phyloP scores from a whole-genome alignment of 2,329 filamentous ascomycete species.

The Venturiaceae sp. region DNA sequence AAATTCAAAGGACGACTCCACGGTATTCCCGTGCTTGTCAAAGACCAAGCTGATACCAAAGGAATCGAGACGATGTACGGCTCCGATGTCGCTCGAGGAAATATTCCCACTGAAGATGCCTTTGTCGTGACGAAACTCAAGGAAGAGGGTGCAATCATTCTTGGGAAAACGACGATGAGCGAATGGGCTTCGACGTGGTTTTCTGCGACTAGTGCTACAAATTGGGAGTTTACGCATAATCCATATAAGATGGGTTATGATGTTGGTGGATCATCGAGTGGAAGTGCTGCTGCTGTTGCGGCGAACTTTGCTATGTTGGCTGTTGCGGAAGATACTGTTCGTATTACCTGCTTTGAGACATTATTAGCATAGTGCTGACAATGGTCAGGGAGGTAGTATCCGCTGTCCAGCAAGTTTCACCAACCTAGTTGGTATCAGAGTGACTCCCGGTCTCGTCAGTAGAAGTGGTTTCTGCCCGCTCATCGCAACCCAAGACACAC shows the following conservation, averaged over 20 bases:
- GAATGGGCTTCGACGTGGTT: constrained; percentile 9
- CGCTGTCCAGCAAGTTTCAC: constrained; percentile 1
- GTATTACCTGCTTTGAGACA: neutral
- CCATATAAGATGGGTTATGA: too few relatives aligned
- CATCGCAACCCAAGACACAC: constrained; percentile 19
- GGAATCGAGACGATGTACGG: constrained; percentile 7
- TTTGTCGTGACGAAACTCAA: constrained; percentile 4
- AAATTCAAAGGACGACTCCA: neutral
- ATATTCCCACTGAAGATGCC: constrained; percentile 4
- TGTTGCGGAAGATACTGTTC: constrained; percentile 6
- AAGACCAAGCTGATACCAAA: constrained; percentile 9
- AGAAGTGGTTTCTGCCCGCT: constrained; percentile 18
- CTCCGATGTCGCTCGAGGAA: neutral
- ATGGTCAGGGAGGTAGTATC: neutral
- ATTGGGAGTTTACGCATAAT: too few relatives aligned
- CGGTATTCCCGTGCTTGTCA: constrained; percentile 8
- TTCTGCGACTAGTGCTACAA: too few relatives aligned
- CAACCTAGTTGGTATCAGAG: constrained; percentile 5
- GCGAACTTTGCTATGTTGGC: constrained; percentile 7
- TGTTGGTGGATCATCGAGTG: too few relatives aligned
- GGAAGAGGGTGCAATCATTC: constrained; percentile 1
- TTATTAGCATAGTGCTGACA: neutral
- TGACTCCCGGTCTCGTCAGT: constrained; percentile 8
- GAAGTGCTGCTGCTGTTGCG: constrained; percentile 3
- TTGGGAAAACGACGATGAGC: constrained; percentile 9